Conservation (phyloP, 805 yeast species). For the Tetrapisispora arboricola region DNA sequence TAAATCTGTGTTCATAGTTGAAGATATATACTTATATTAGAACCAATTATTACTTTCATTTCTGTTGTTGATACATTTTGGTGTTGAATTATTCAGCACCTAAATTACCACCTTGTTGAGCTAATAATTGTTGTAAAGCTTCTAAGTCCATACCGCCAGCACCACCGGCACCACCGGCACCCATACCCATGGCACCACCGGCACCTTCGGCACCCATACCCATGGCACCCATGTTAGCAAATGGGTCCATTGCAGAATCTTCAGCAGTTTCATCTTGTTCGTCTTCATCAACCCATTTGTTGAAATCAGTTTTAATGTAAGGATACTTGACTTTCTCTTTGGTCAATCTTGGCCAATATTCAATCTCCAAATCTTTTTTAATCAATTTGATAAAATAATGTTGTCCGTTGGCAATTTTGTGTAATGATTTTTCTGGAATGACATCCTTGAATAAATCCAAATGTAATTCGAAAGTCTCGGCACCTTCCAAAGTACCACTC, state of each 20-base stretch:
- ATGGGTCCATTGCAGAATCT: constrained; percentile 21
- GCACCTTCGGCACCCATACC: constrained; percentile 32
- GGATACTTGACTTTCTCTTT: constrained; percentile 74
- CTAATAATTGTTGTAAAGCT: constrained; percentile 2
- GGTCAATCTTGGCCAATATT: constrained; percentile 92
- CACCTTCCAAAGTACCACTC: constrained; percentile 25
- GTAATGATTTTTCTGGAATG: constrained; percentile 52
- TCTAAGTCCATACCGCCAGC: constrained; percentile 25
- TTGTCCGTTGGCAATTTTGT: constrained; percentile 42
- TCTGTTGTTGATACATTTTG: background rate
- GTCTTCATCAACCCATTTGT: constrained; percentile 97
- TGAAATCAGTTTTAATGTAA: constrained; percentile 87
- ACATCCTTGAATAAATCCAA: constrained; percentile 71
- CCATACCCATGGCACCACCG: too few relatives aligned
- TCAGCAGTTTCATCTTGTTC: constrained; percentile 67
- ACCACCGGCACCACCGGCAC: constrained; percentile 29
- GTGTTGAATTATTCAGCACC: background rate
- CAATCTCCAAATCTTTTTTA: constrained; percentile 61
- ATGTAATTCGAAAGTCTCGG: constrained; percentile 45
- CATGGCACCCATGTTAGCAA: constrained; percentile 24
- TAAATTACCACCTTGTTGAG: constrained; percentile 2
- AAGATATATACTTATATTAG: too few relatives aligned
- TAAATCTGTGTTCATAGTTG: too few relatives aligned
- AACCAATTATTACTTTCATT: too few relatives aligned
- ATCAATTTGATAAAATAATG: constrained; percentile 50